Base-by-base conservation (phyloP, 495 filamentous ascomycete genomes). In the Rostrohypoxylon terebratum region DNA sequence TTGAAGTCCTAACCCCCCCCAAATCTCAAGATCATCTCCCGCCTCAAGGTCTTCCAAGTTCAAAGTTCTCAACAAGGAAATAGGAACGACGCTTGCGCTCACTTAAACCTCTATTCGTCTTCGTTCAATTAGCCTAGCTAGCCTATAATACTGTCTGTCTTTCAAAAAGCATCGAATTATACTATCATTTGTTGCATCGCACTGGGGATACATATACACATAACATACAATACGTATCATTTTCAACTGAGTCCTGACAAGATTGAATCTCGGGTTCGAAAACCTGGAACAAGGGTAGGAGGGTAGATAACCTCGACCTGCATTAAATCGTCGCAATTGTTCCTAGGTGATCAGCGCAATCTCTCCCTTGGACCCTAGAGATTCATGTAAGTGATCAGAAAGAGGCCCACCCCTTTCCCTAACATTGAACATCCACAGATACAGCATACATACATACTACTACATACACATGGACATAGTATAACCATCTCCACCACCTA, bases 311-410 rank as follows among this genome's bases (percentile, higher is more conserved):
- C 54, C 71, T 73, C 60, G 44, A 66, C 65, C 61, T 65, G 71
- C 66, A 73, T 73, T 60, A 73, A 53, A 68, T 66, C 58, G 66
- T 69, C 62, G 66, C 66, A 73, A 44, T 65, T 69, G 60, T 73
- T 68, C 65, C 70, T 66, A 69, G 55, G 65, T 69, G 71, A 74
- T 74, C 71, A 59, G 58, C 71, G 31, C 34, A 47, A 64, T 66
- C 57, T 18, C 54, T 63, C 28, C 18, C 50, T 44, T 16, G 48
- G 48, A 40, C 51, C 57, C 63, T 48, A 63, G 57, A 69, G 50
- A 74, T 70, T 70, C 66, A 70, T 67, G 63, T 70, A 70, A 74
- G 66, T 70, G 63, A 74, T 66, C 58, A 59, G 13, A 14, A 60
- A 23, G 16, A 59, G 65, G 65, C 66, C 71, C 71, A 67, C 58